Evolutionary conservation across 83 land plant genomes (phyloP).

Genomic region (Picea engelmannii): DNA sequence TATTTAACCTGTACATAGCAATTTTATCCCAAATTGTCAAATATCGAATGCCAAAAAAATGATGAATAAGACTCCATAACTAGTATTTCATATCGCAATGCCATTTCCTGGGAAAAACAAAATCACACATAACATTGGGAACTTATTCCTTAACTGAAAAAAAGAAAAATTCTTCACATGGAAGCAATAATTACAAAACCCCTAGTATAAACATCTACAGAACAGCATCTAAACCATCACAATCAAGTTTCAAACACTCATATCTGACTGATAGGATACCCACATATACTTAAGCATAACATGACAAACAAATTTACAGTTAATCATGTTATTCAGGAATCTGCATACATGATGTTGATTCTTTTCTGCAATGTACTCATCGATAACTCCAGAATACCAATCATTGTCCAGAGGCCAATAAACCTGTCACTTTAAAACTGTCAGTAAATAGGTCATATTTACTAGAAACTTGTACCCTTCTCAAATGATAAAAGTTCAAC

Average conservation of each 20-base stretch:
- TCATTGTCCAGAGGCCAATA: constrained; percentile 42
- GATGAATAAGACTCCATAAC: neutral
- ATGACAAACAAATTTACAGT: constrained; percentile 2
- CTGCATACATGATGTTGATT: constrained; percentile 37
- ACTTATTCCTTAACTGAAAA: neutral
- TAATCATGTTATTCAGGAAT: constrained; percentile 10
- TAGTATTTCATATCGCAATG: neutral
- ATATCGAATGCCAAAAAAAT: neutral
- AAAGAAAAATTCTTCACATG: neutral
- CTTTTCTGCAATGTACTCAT: constrained; percentile 26
- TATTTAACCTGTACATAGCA: constrained; percentile 8
- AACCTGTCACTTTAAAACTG: constrained; percentile 17
- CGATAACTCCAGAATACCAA: constrained; percentile 44
- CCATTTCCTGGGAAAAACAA: neutral
- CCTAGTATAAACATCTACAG: neutral
- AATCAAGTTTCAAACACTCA: neutral
- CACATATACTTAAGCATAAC: constrained; percentile 5
- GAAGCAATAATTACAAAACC: neutral
- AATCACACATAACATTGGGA: neutral
- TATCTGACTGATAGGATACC: neutral
- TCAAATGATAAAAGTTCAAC: constrained; percentile 4
- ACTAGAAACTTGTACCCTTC: neutral
- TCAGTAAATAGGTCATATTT: neutral
- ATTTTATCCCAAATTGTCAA: neutral
- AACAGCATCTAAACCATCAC: neutral